phyloP scores from a whole-genome alignment of 257 asterid species.

The Haberlea rhodopensis region DNA sequence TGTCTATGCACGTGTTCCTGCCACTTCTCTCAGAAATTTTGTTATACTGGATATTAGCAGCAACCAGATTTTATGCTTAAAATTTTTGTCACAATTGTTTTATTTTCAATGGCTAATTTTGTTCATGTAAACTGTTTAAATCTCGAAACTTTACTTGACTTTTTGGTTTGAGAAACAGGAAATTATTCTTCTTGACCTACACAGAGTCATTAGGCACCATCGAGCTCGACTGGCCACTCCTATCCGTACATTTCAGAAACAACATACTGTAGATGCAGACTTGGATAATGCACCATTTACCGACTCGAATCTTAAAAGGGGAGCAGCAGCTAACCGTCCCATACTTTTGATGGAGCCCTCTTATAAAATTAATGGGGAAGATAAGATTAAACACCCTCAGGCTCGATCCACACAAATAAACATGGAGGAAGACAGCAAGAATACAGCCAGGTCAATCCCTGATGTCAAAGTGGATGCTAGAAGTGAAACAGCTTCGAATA shows the following conservation, averaged over 20 bases:
- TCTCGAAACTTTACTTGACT: slow-evolving; percentile 9
- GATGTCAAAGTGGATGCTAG: slow-evolving; percentile 49
- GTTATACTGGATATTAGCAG: background rate
- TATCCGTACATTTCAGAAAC: slow-evolving; percentile 89
- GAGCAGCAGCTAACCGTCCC: slow-evolving; percentile 55
- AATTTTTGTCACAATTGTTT: too few species aligned
- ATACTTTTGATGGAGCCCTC: slow-evolving; percentile 70
- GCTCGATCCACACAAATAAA: slow-evolving; percentile 48
- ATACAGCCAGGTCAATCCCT: slow-evolving; percentile 37
- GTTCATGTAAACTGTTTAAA: background rate
- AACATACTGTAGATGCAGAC: slow-evolving; percentile 71
- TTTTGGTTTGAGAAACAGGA: slow-evolving; percentile 52
- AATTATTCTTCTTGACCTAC: slow-evolving; percentile 78
- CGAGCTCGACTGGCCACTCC: slow-evolving; percentile 99
- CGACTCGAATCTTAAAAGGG: slow-evolving; percentile 54
- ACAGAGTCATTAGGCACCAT: slow-evolving; percentile 89
- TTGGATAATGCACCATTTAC: slow-evolving; percentile 69
- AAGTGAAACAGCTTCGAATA: slow-evolving; percentile 35
- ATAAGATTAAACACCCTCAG: slow-evolving; percentile 50
- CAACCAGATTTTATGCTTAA: background rate
- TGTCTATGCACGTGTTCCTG: background rate
- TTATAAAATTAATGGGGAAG: slow-evolving; percentile 76
- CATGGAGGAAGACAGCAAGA: slow-evolving; percentile 60
- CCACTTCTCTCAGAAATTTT: background rate
- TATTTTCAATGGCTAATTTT: too few species aligned